Percentiles rank a stretch among this genome's conserved stretches.
These are phyloP conservation scores for Colletotrichum australisinense DNA, from an alignment of 2,329 filamentous ascomycete species.

Conservation along the genomic window DNA sequence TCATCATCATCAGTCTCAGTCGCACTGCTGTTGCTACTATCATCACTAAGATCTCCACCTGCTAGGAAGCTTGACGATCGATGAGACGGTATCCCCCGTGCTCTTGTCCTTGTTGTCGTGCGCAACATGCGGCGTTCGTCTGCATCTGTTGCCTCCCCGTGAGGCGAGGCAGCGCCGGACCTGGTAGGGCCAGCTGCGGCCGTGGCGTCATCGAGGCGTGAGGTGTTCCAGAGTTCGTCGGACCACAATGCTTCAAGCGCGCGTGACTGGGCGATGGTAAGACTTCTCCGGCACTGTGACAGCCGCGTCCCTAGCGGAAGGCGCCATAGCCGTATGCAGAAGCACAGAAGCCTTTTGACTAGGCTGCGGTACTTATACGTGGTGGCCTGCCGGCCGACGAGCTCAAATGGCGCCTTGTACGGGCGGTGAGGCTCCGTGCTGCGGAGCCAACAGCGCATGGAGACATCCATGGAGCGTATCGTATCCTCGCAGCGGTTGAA, in stretches of 20 bases:
- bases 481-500: background rate
- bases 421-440: conserved; percentile 2
- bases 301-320: background rate
- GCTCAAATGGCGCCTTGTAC: conserved; percentile 2
- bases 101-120: background rate
- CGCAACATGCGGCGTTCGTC: background rate
- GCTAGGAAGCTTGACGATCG: background rate
- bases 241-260: background rate
- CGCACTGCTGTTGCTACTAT: too few species aligned
- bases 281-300: background rate
- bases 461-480: background rate
- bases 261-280: background rate
- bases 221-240: background rate
- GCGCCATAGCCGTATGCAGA: background rate
- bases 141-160: background rate
- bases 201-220: background rate
- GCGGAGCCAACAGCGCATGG: conserved; percentile 6
- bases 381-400: background rate
- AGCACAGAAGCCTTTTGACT: background rate
- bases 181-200: background rate
- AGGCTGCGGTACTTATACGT: background rate
- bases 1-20: too few species aligned
- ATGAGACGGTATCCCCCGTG: background rate
- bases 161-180: background rate
- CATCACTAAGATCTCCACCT: too few species aligned